Base-by-base conservation (phyloP, 2,329 filamentous ascomycete species). In the Fusarium napiforme region DNA sequence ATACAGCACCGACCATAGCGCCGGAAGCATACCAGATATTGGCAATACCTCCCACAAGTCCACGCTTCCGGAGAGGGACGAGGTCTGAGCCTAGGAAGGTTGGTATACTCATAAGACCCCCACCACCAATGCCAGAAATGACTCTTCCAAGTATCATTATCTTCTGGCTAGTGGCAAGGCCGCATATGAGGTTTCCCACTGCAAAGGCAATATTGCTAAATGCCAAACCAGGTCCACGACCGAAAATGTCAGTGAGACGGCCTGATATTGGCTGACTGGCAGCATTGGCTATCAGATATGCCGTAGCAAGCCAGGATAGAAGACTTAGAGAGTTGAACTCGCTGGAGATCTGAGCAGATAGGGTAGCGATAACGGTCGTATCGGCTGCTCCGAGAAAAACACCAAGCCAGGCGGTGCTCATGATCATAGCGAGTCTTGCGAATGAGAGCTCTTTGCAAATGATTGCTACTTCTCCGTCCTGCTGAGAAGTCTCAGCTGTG, bases 201-300 rank as follows among this genome's bases (percentile, higher is more conserved):
- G 90, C 91, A 78, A 96, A 96, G 78, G 94, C 88, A 37, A 93
- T 71, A 78, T 94, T 94, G 60, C 90, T 92, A 64, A 94, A 90
- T 3, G 95, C 83, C 8, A 96, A 82, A 0, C 93, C 93, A 0
- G 91, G 88, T 0, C 92, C 87, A 2, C 93, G 89, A 9, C 91
- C 91, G 78, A 94, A 94, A 36, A 96, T 94, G 78, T 96, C 94
- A 0, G 93, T 96, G 60, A 96, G 81, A 18, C 93, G 89, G 6
- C 94, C 94, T 37, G 91, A 93, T 8, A 96, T 96, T 92, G 76
- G 65, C 15, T 68, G 65, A 18, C 65, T 65, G 4, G 28, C 89
- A 91, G 93, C 92, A 79, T 94, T 96, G 63, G 93, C 91, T 72
- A 96, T 93, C 7, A 96, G 86, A 79, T 96, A 96, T 16, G 92